phyloP scores from a whole-genome alignment of 495 filamentous ascomycete species.

The Podospora comata region DNA sequence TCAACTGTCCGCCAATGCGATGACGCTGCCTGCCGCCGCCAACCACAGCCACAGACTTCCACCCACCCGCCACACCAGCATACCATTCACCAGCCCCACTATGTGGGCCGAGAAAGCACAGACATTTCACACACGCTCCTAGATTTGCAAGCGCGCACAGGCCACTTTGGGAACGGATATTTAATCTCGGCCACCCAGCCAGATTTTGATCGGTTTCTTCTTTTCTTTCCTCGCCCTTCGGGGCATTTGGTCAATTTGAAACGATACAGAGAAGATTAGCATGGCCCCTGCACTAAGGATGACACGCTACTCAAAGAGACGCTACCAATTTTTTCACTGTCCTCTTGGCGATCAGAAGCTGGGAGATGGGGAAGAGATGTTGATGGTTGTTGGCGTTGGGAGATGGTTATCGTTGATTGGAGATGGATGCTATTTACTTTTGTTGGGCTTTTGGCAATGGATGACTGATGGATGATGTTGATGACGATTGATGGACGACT shows the following conservation, averaged over 20 bases:
- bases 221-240: constrained; percentile 31
- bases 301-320: constrained; percentile 99
- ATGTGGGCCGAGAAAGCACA: not conserved
- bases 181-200: not conserved
- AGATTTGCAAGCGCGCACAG: constrained; percentile 27
- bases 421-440: too few relatives aligned
- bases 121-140: constrained; percentile 4
- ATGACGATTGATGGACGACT: too few relatives aligned
- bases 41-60: not conserved
- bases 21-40: not conserved
- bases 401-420: not conserved
- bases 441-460: too few relatives aligned
- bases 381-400: not conserved
- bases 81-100: not conserved
- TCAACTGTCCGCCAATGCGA: not conserved
- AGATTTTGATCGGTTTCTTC: constrained; percentile 25
- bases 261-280: constrained; percentile 86
- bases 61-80: not conserved
- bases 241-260: constrained; percentile 43
- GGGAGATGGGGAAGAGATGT: constrained; percentile 31
- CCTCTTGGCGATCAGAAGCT: constrained; percentile 20
- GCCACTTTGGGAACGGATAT: constrained; percentile 18
- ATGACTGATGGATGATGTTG: too few relatives aligned
- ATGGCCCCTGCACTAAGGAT: constrained; percentile 99
- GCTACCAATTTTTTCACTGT: constrained; percentile 73